These are phyloP conservation scores for Solanum virginianum DNA, from an alignment of 257 asterid species.

Conservation along the genomic window DNA sequence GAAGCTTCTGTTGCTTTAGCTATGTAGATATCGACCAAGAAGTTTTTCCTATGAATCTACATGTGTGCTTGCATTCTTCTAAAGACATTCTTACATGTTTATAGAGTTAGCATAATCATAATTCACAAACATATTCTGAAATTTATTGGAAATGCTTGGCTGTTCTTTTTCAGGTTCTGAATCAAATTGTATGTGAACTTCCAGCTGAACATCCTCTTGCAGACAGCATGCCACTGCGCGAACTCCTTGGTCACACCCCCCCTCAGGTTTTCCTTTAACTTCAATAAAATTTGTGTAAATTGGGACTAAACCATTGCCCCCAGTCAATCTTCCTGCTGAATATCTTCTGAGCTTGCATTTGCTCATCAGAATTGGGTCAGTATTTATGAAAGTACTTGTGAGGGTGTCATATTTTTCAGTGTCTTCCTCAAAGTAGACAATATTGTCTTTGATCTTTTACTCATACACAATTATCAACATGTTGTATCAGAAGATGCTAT, in stretches of 20 bases:
- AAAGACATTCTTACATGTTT: not conserved
- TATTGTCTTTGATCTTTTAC: not conserved
- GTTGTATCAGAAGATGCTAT: not conserved
- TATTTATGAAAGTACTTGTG: not conserved
- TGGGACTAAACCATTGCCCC: not conserved
- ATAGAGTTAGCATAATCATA: not conserved
- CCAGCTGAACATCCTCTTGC: conserved; percentile 98
- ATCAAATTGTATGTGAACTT: conserved; percentile 88
- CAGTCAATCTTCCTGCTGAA: not conserved
- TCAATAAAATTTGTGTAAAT: not conserved
- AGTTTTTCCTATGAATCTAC: not conserved
- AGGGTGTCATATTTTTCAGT: not conserved
- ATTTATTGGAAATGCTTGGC: not conserved
- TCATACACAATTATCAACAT: not conserved
- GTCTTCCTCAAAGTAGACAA: not conserved
- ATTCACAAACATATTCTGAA: not conserved
- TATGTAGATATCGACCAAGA: not conserved
- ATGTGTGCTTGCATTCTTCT: not conserved
- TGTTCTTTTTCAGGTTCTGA: conserved; percentile 53
- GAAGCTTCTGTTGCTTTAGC: not conserved
- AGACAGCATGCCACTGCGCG: conserved; percentile 78
- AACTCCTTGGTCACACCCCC: conserved; percentile 98
- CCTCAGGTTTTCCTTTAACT: conserved; percentile 50
- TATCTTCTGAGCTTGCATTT: not conserved
- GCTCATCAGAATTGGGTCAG: not conserved